Base-by-base conservation (phyloP, 495 filamentous ascomycete species). In the Aeminium ludgeri region DNA sequence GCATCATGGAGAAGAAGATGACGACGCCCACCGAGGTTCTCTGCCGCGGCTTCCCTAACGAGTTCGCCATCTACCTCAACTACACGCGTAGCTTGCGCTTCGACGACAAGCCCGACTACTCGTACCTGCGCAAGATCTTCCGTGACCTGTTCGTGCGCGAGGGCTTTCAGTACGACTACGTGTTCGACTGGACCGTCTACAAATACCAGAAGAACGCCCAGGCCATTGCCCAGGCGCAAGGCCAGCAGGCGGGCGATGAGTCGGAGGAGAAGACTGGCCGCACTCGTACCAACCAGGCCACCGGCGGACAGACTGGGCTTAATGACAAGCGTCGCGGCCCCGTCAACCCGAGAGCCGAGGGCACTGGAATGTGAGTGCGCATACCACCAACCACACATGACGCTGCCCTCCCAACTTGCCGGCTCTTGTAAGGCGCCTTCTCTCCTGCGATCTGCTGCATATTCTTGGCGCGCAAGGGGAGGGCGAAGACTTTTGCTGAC, bases 1-100 rank as follows among this genome's bases (percentile, higher is more conserved):
- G 91, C 38, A 99, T 99, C 65, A 99, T 96, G 91, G 91, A 99
- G 72, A 99, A 99, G 78, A 99, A 99, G 80, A 96, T 99, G 91
- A 99, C 89, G 8, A 99, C 91, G 5, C 89, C 91, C 13, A 99
- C 91, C 52, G 91, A 99, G 57, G 89, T 96, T 30, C 83, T 99
- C 20, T 99, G 91, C 76, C 85, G 89, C 60, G 89, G 86, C 40
- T 96, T 99, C 67, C 91, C 91, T 51, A 96, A 99, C 58, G 91
- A 96, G 66, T 99, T 99, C 59, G 87, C 91, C 65, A 96, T 95
- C 63, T 99, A 99, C 62, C 69, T 99, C 42, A 96, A 99, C 76
- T 96, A 99, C 72, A 96, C 91, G 36, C 82, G 91, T 32, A 95
- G 86, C 35, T 81, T 99, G 39, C 86, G 91, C 54, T 99, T 99